Conservation (phyloP, 805 yeast species). For the Brettanomyces bruxellensis region DNA sequence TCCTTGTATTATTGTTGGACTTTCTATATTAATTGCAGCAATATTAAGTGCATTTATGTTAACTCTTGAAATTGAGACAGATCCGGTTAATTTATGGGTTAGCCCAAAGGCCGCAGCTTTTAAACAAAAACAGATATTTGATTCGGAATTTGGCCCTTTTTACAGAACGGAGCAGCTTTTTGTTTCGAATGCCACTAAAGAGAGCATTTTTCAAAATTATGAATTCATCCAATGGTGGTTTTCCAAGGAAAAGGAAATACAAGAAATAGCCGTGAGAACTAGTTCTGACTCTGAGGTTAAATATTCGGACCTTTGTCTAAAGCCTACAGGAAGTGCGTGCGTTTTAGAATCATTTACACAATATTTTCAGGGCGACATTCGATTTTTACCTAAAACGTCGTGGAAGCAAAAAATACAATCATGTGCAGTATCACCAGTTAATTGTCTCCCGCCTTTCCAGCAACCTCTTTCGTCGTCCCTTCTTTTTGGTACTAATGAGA, state of each 20-base stretch:
- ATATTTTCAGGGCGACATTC: slow-evolving; percentile 63
- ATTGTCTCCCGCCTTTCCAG: slow-evolving; percentile 82
- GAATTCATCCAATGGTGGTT: slow-evolving; percentile 83
- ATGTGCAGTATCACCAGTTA: slow-evolving; percentile 79
- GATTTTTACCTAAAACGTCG: slow-evolving; percentile 31
- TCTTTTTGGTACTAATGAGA: slow-evolving; percentile 47
- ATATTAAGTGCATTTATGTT: slow-evolving; percentile 44
- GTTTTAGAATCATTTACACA: slow-evolving; percentile 84
- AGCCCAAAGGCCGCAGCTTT: slow-evolving; percentile 65
- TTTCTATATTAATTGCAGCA: slow-evolving; percentile 31
- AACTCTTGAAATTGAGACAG: slow-evolving; percentile 53
- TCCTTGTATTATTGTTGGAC: slow-evolving; percentile 46
- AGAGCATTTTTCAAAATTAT: slow-evolving; percentile 53
- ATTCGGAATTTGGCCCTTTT: slow-evolving; percentile 82
- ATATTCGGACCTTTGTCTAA: slow-evolving; percentile 69
- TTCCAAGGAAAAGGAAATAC: slow-evolving; percentile 55
- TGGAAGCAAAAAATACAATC: slow-evolving; percentile 49
- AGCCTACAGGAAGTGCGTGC: slow-evolving; percentile 74
- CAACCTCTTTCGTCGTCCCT: slow-evolving; percentile 75
- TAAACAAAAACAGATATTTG: slow-evolving; percentile 59
- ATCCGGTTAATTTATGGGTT: slow-evolving; percentile 88
- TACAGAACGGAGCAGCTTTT: slow-evolving; percentile 82
- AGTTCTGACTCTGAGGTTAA: slow-evolving; percentile 12
- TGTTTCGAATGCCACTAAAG: slow-evolving; percentile 49
- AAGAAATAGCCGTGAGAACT: slow-evolving; percentile 19